Evolutionary conservation across 305 asterid genomes (phyloP).

Genomic region (Striga hermonthica): DNA sequence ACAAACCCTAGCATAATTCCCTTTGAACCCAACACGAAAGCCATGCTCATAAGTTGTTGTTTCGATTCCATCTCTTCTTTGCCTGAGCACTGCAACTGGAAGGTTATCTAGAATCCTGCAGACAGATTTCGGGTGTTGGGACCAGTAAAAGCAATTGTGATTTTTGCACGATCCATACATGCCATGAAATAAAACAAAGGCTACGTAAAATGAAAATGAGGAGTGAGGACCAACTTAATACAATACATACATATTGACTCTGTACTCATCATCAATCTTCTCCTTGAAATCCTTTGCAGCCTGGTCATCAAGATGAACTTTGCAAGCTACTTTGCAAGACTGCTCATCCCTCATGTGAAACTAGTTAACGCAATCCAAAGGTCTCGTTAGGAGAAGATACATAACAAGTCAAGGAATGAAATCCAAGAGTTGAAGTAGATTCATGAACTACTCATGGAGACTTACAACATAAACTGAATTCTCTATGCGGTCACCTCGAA

Average conservation of each 20-base stretch:
- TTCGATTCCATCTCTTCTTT: conserved; percentile 65
- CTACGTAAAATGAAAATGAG: background rate
- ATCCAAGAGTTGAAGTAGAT: background rate
- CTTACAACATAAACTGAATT: conserved; percentile 71
- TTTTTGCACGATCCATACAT: background rate
- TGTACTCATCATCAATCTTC: conserved; percentile 80
- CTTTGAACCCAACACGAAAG: conserved; percentile 90
- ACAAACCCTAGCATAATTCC: conserved; percentile 83
- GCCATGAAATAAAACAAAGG: background rate
- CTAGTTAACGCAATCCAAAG: conserved; percentile 37
- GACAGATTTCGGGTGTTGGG: background rate
- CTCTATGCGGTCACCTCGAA: conserved; percentile 88
- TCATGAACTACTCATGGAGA: conserved; percentile 21
- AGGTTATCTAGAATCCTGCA: conserved; percentile 95
- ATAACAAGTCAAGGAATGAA: conserved; percentile 11
- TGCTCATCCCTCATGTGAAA: conserved; percentile 70
- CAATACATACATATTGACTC: conserved; percentile 61
- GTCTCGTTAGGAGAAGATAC: conserved; percentile 26
- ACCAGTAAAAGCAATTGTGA: too few species aligned
- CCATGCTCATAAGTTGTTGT: conserved; percentile 84
- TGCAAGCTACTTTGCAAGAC: conserved; percentile 71
- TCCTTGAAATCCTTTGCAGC: conserved; percentile 83
- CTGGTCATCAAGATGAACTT: conserved; percentile 50
- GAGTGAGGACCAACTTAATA: conserved; percentile 13
- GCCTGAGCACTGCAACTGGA: conserved; percentile 85